These are phyloP conservation scores for Nakazawaea ernobii DNA, from an alignment of 805 yeast species.

Conservation along the genomic window DNA sequence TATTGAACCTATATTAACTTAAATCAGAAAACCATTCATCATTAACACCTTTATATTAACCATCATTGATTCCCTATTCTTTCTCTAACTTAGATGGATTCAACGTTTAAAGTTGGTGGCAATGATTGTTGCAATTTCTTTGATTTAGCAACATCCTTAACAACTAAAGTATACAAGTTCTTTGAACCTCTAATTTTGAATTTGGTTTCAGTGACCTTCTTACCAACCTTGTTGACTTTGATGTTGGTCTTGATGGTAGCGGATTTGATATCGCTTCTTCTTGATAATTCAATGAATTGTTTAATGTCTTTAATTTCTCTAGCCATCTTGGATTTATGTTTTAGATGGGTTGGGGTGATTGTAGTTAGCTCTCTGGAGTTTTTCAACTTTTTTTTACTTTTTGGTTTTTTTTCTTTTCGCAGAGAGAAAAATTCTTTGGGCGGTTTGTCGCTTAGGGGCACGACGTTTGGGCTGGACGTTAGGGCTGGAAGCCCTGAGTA, in stretches of 20 bases:
- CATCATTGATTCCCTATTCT: not conserved
- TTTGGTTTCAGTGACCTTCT: constrained; percentile 88
- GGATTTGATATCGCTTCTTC: constrained; percentile 90
- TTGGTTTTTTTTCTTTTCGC: not conserved
- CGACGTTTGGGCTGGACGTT: not conserved
- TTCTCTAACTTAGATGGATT: constrained; percentile 7
- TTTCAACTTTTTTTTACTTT: not conserved
- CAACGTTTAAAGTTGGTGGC: constrained; percentile 73
- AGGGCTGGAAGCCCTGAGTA: not conserved
- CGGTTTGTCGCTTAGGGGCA: too few relatives aligned
- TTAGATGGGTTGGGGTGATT: not conserved
- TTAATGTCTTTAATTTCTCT: constrained; percentile 92
- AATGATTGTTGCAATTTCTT: constrained; percentile 95
- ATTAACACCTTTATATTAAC: not conserved
- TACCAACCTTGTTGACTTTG: constrained; percentile 75
- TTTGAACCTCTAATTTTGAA: constrained; percentile 98
- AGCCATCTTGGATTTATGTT: constrained; percentile 13
- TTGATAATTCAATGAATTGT: constrained; percentile 93
- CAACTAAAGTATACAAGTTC: constrained; percentile 91
- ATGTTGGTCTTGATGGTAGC: constrained; percentile 94
- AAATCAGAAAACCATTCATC: not conserved
- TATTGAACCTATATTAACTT: too few relatives aligned
- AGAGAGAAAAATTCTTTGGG: too few relatives aligned
- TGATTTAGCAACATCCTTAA: constrained; percentile 94
- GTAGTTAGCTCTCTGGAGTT: not conserved